Evolutionary conservation across 2,329 filamentous ascomycete genomes (phyloP), one percentile per base, ranked within the genome.

Genomic region (Ophiostoma sp.): DNA sequence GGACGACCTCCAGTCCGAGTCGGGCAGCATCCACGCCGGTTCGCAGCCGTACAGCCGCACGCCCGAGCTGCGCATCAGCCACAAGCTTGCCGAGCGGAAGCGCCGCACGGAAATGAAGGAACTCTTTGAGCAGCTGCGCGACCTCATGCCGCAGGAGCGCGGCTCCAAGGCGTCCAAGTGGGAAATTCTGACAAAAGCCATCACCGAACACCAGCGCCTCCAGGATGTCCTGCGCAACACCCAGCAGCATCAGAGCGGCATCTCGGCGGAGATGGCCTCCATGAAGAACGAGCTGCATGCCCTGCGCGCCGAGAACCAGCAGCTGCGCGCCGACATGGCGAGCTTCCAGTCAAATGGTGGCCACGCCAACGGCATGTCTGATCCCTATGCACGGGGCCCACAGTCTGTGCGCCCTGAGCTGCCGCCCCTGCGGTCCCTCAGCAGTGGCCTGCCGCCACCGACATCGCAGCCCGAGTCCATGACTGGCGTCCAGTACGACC

Each of bases 161-260:
- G 91, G 91, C 1, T 89, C 89, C 38, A 96, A 95, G 76, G 91
- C 91, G 0, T 93, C 90, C 73, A 96, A 96, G 74, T 96, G 91
- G 91, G 91, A 96, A 74, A 93, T 94, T 65, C 76, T 96, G 16
- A 93, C 90, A 2, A 94, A 94, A 82, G 86, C 86, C 18, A 89
- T 89, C 69, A 79, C 83, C 36, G 86, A 89, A 73, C 85, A 88
- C 72, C 82, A 86, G 72, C 81, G 83, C 63, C 84, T 85, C 69
- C 75, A 74, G 41, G 84, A 85, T 11, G 77, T 78, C 42, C 80
- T 84, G 62, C 81, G 83, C 27, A 72, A 78, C 5, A 75, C 85
- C 62, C 80, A 82, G 47, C 74, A 75, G n/a, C 81, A 84, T 40
- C 60, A 63, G 38, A 63, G 60, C n/a, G 38, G 60, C 69, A 82